Evolutionary conservation across 805 yeast genomes (phyloP).

Genomic region (Myxozyma nipponensis): DNA sequence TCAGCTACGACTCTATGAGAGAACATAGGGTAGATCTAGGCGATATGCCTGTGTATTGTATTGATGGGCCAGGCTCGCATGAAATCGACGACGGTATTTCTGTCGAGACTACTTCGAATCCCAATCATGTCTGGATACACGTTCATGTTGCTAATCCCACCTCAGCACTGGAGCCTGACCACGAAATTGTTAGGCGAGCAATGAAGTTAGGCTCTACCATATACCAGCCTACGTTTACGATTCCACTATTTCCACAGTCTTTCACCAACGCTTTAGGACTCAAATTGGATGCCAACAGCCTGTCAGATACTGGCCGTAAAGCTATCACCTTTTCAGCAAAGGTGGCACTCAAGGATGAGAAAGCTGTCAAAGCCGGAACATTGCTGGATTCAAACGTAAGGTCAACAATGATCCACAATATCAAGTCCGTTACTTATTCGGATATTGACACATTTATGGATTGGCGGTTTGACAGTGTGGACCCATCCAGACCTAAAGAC

Average conservation of each 20-base stretch:
- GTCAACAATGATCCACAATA: slow-evolving; percentile 45
- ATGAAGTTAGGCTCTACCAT: slow-evolving; percentile 59
- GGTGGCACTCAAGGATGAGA: slow-evolving; percentile 33
- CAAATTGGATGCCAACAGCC: slow-evolving; percentile 33
- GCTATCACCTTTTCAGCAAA: slow-evolving; percentile 47
- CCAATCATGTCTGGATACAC: slow-evolving; percentile 45
- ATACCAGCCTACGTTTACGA: slow-evolving; percentile 64
- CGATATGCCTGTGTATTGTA: slow-evolving; percentile 64
- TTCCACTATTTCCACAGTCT: slow-evolving; percentile 65
- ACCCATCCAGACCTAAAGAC: background rate
- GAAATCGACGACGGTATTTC: slow-evolving; percentile 95
- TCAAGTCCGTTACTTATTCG: slow-evolving; percentile 56
- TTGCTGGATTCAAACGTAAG: slow-evolving; percentile 36
- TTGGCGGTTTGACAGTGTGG: slow-evolving; percentile 16
- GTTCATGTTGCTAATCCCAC: slow-evolving; percentile 88
- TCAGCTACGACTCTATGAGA: slow-evolving; percentile 11
- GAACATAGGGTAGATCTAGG: slow-evolving; percentile 23
- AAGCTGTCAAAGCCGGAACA: slow-evolving; percentile 11
- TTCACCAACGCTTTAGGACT: slow-evolving; percentile 9
- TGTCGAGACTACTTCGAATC: slow-evolving; percentile 37
- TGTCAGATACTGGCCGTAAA: slow-evolving; percentile 32
- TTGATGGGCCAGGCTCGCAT: slow-evolving; percentile 73
- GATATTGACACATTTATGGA: slow-evolving; percentile 49
- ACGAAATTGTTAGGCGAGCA: slow-evolving; percentile 51
- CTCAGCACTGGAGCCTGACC: slow-evolving; percentile 49